A percentile compares a stretch with the other conserved stretches of the same genome.
Conservation (phyloP, 2,329 filamentous ascomycete genomes). For the Didymellaceae sp. region DNA sequence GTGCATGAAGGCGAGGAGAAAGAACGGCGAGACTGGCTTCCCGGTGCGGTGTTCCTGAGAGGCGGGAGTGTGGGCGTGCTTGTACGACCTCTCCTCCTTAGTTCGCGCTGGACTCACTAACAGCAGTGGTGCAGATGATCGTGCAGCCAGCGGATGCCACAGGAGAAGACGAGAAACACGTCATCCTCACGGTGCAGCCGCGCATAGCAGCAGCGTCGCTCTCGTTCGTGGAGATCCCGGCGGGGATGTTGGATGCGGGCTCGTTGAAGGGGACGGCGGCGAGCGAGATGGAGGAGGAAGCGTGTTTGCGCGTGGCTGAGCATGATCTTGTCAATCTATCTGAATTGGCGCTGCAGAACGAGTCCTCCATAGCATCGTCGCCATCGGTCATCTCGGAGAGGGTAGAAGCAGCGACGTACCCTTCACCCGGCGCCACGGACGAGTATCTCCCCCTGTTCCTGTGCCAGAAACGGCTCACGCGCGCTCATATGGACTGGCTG, state of each 20-base stretch:
- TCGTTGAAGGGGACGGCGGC: slow-evolving; percentile 62
- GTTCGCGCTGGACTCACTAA: background rate
- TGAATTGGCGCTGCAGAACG: slow-evolving; percentile 51
- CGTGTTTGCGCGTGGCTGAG: slow-evolving; percentile 58
- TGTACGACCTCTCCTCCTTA: slow-evolving; percentile 45
- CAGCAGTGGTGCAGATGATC: slow-evolving; percentile 54
- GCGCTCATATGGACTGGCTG: slow-evolving; percentile 56
- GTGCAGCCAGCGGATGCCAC: slow-evolving; percentile 59
- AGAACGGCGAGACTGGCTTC: slow-evolving; percentile 53
- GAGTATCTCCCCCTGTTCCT: slow-evolving; percentile 65
- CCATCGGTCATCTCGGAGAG: background rate
- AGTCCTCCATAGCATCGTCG: background rate
- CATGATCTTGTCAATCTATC: slow-evolving; percentile 63
- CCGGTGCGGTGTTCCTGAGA: slow-evolving; percentile 63
- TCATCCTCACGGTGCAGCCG: slow-evolving; percentile 63
- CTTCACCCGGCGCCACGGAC: slow-evolving; percentile 63
- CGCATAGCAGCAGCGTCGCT: slow-evolving; percentile 63
- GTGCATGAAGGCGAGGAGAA: slow-evolving; percentile 20
- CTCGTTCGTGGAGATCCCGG: slow-evolving; percentile 63
- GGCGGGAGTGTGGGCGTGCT: slow-evolving; percentile 66
- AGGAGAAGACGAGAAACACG: slow-evolving; percentile 47
- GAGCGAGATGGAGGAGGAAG: slow-evolving; percentile 65
- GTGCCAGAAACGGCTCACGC: slow-evolving; percentile 60
- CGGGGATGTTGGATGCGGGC: slow-evolving; percentile 66
- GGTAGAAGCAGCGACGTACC: slow-evolving; percentile 56